These are phyloP conservation scores for Pythium utonaiense DNA, from an alignment of 352 stramenopile species.

Conservation along the genomic window DNA sequence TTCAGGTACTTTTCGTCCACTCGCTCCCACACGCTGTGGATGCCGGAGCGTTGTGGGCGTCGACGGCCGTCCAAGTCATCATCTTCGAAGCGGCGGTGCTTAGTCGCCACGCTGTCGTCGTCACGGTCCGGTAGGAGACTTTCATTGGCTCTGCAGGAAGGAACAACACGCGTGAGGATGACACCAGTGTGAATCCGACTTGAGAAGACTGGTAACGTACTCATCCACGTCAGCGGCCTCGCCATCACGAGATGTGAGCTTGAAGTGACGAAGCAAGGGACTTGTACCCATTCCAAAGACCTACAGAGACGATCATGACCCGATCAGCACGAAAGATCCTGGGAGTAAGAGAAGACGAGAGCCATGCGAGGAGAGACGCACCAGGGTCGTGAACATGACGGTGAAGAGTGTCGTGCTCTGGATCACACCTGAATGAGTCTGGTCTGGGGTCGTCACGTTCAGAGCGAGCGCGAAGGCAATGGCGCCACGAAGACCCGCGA, in stretches of 20 bases:
- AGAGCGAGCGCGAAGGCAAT: conserved; percentile 91
- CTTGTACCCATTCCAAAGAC: conserved; percentile 44
- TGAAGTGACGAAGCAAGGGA: conserved; percentile 31
- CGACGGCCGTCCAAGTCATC: conserved; percentile 22
- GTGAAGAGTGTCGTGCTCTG: conserved; percentile 53
- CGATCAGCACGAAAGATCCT: too few relatives aligned
- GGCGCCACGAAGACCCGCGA: conserved; percentile 89
- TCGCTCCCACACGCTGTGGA: conserved; percentile 21
- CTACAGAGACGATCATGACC: background rate
- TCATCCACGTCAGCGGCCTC: conserved; percentile 10
- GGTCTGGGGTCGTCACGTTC: conserved; percentile 45
- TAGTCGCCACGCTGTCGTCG: conserved; percentile 31
- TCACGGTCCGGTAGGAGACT: conserved; percentile 50
- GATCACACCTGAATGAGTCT: conserved; percentile 36
- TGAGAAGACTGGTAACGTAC: background rate
- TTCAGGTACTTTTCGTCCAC: conserved; percentile 30
- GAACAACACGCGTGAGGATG: background rate
- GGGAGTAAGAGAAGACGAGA: too few relatives aligned
- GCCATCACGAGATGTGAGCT: conserved; percentile 18
- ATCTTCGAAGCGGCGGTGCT: conserved; percentile 24
- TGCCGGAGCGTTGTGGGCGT: conserved; percentile 29
- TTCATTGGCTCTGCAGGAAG: conserved; percentile 42
- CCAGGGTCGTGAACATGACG: conserved; percentile 48
- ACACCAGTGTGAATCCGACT: too few relatives aligned
- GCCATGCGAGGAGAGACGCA: background rate